Base-by-base conservation (phyloP, 2,329 filamentous ascomycete species). In the Meredithiella fracta region DNA sequence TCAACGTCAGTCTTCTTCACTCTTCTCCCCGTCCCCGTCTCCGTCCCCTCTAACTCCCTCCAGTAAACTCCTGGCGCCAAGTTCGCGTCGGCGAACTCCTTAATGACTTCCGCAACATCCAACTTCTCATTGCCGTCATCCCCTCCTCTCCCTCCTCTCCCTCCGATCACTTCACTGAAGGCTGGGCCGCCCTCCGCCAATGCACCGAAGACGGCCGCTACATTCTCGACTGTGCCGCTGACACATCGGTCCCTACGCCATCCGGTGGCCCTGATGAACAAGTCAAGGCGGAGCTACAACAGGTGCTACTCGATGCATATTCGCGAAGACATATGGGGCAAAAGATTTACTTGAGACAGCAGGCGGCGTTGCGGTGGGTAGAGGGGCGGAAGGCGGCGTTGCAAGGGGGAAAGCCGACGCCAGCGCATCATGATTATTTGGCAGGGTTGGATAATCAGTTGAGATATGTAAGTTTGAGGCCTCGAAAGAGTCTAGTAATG, bases 211-310 rank as follows among this genome's bases (percentile, higher is more conserved):
- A 83, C 62, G 79, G 79, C 5, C 78, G 80, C 63, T 73, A 80
- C 66, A 82, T 83, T 61, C 72, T 83, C 59, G 78, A 82, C 63
- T 79, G 76, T 62, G 78, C 77, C 22, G 79, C 79, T 42, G 80
- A 83, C 65, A 78, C 78, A 15, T 72, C 70, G 54, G 78, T 82
- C 11, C 78, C 79, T 3, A 67, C 69, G 47, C 66, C 73, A 50
- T 31, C 25, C 17, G 31, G 42, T 25, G 49, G 55, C 2, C 56
- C 51, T 14, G 56, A 50, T 17, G 56, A 58, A 20, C 56, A 58
- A 37, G 53, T 52, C 37, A 58, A 55, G 42, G 56, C 38, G 3
- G 53, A 56, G 26, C 29, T 58, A 15, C 51, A 49, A 31, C 51
- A 58, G 51, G 72, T 82, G 58, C 68, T 75, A 51, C 69, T 83